phyloP scores from a whole-genome alignment of 2,329 filamentous ascomycete species.

The Claviceps spartinae region DNA sequence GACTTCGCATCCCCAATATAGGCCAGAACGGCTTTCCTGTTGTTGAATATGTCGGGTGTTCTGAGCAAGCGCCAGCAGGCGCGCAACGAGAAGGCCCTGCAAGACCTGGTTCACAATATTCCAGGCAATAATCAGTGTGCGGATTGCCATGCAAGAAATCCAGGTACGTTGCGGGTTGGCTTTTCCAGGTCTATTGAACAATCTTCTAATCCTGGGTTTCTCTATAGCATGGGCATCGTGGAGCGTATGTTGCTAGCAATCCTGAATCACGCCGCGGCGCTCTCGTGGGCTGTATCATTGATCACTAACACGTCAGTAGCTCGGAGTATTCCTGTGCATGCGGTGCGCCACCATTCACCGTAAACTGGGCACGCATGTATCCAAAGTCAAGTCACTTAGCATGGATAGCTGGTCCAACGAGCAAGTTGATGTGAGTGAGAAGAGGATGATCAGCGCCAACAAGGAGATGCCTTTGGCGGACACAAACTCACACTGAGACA shows the following conservation, averaged over 20 bases:
- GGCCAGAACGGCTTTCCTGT: background rate
- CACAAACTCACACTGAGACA: constrained; percentile 21
- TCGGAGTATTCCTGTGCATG: constrained; percentile 96
- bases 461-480: background rate
- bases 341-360: constrained; percentile 90
- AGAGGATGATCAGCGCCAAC: constrained; percentile 12
- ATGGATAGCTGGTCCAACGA: constrained; percentile 97
- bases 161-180: constrained; percentile 45
- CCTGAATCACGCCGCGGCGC: background rate
- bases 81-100: constrained; percentile 84
- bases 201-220: constrained; percentile 15
- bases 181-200: background rate
- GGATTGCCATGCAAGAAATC: constrained; percentile 83
- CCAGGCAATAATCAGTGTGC: constrained; percentile 89
- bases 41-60: constrained; percentile 48
- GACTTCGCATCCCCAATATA: background rate
- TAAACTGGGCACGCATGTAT: constrained; percentile 93
- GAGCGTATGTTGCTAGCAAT: constrained; percentile 48
- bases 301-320: constrained; percentile 31
- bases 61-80: constrained; percentile 95
- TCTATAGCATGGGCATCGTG: constrained; percentile 80
- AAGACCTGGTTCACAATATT: constrained; percentile 72
- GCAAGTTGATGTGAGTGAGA: constrained; percentile 68
- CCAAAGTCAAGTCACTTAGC: constrained; percentile 95
- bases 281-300: background rate